phyloP scores from a whole-genome alignment of 306 rosid genomes.

The Gastrolobium bilobum region DNA sequence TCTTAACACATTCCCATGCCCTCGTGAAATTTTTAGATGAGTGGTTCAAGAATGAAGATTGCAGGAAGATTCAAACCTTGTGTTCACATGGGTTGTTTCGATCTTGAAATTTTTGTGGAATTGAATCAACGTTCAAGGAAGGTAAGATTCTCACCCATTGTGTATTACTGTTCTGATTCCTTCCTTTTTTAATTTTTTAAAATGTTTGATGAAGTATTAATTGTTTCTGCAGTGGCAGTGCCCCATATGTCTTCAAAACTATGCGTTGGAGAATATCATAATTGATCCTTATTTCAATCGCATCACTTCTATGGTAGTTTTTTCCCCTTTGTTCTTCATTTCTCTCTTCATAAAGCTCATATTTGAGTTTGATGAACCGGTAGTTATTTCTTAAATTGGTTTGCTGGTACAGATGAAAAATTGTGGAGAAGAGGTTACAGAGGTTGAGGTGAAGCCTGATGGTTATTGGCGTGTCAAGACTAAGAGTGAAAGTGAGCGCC shows the following conservation, averaged over 20 bases:
- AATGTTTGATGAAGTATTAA: slow-evolving; percentile 45
- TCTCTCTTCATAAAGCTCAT: slow-evolving; percentile 8
- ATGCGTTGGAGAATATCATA: slow-evolving; percentile 84
- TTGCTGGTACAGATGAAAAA: slow-evolving; percentile 71
- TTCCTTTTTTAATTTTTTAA: neutral
- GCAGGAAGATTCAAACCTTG: slow-evolving; percentile 99
- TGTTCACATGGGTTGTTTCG: slow-evolving; percentile 95
- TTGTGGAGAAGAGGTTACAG: slow-evolving; percentile 92
- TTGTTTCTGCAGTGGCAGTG: slow-evolving; percentile 98
- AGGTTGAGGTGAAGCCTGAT: slow-evolving; percentile 96
- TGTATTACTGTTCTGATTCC: slow-evolving; percentile 9
- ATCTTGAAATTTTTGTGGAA: slow-evolving; percentile 98
- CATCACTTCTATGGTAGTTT: slow-evolving; percentile 76
- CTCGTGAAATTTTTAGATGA: slow-evolving; percentile 72
- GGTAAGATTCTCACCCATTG: slow-evolving; percentile 60
- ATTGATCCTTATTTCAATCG: slow-evolving; percentile 95
- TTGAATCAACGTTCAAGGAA: slow-evolving; percentile 96
- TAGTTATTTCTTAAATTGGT: slow-evolving; percentile 28
- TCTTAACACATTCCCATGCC: slow-evolving; percentile 17
- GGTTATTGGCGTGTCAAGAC: slow-evolving; percentile 95
- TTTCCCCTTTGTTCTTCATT: slow-evolving; percentile 18
- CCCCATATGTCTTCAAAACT: slow-evolving; percentile 93
- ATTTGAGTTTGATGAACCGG: slow-evolving; percentile 8
- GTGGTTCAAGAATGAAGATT: slow-evolving; percentile 98
- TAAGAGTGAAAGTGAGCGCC: slow-evolving; percentile 82